Percentiles rank a stretch among this genome's conserved stretches.
Evolutionary conservation across 2,329 filamentous ascomycete genomes (phyloP).

Genomic region (Ophiosphaerella herpotricha): DNA sequence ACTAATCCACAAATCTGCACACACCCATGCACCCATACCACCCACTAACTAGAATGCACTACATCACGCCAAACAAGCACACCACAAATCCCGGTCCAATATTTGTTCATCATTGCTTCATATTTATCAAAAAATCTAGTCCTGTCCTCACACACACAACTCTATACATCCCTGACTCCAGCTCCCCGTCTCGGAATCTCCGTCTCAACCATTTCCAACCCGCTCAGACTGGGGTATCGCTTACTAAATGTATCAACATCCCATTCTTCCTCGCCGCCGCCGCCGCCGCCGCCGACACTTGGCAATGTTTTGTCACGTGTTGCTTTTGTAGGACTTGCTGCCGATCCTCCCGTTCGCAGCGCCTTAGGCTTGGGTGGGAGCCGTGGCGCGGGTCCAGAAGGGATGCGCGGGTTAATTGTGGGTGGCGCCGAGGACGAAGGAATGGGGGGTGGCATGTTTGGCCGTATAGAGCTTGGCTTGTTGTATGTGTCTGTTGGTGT

Average conservation of each 20-base stretch:
- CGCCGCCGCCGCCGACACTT: too few species aligned
- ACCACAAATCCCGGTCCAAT: too few species aligned
- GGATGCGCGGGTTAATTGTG: constrained; percentile 32
- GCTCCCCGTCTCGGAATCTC: constrained; percentile 48
- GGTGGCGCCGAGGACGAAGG: constrained; percentile 42
- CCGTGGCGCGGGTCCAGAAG: constrained; percentile 50
- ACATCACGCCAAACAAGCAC: not conserved
- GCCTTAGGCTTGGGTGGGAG: constrained; percentile 66
- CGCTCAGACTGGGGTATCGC: constrained; percentile 81
- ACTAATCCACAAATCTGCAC: too few species aligned
- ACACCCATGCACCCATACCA: too few species aligned
- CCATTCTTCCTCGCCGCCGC: constrained; percentile 63
- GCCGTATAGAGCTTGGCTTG: constrained; percentile 30
- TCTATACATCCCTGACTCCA: constrained; percentile 28
- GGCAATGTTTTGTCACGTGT: not conserved
- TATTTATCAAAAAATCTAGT: too few species aligned
- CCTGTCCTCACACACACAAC: not conserved
- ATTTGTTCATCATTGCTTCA: too few species aligned
- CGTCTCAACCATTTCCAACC: constrained; percentile 87
- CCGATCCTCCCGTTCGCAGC: constrained; percentile 54
- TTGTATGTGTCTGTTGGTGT: constrained; percentile 31
- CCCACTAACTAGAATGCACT: too few species aligned
- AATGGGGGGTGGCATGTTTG: constrained; percentile 24
- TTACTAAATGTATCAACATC: constrained; percentile 74
- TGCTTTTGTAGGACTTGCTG: constrained; percentile 13